Base-by-base conservation (phyloP, 2,329 filamentous ascomycete genomes). In the Clarireedia monteithiana region DNA sequence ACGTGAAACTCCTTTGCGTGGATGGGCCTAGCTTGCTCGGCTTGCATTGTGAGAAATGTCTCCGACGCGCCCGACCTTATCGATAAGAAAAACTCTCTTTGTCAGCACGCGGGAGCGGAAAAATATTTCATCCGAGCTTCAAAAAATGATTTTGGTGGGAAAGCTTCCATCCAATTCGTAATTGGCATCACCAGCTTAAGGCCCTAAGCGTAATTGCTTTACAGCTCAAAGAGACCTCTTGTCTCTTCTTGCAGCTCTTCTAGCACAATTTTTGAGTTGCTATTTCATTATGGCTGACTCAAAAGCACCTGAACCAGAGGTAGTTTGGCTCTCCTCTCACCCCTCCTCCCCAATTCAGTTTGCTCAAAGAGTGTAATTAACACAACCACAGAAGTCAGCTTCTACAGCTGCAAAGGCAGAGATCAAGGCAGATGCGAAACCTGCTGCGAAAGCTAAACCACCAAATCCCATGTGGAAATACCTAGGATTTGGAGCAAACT, bases 401-500 rank as follows among this genome's bases (percentile, higher is more conserved):
- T 65, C 71, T 38, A 60, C 69, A 39, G 51, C 70, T 30, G 24
- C 60, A 14, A 68, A 69, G 67, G 60, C 66, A 67, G 57, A 64
- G 55, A 60, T 62, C 9, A 67, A 70, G 67, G 59, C 65, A 67
- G 57, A 65, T 58, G 62, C 65, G 50, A 69, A 69, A 53, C 64
- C 59, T 67, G 73, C 69, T 24, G 76, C 79, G 63, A 70, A 73
- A 60, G 66, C 74, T 48, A 72, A 76, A 39, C 65, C 75, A 65
- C 76, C 80, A 50, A 92, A 92, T 72, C 86, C 85, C 45, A 87
- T 84, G 53, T 81, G 89, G 66, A 82, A 82, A 61, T 88, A 89
- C 80, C 83, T 94, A 74, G 92, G 92, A 56, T 76, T 99, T 46
- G 57, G 67, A 47, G 92, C 92, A 50, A 88, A 86, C 63, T 82